Evolutionary conservation across 306 rosid species (phyloP), one percentile per base, ranked within the genome.

Genomic region (Pterocarpus santalinus): DNA sequence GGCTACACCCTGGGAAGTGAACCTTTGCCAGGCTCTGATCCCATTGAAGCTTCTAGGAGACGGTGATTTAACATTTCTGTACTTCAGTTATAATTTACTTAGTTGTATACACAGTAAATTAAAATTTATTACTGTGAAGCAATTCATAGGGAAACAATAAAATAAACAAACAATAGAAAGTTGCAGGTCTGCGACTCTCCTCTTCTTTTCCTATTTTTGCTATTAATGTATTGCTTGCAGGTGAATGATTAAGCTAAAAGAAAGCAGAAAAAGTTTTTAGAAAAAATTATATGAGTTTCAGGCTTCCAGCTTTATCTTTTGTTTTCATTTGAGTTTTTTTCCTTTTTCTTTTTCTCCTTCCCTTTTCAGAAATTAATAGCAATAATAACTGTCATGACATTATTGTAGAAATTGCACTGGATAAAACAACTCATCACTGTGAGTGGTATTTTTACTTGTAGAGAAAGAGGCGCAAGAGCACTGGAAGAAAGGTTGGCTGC

Each of bases 401-500:
- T 67, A 15, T 39, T 46, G 55, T 72, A 57, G 16, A 7, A 30
- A 51, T 51, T 32, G 71, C 51, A 69, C 34, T 33, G 56, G 22
- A 49, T 81, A 60, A 71, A 78, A 73, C 68, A 72, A 53, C 75
- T 68, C 5, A 52, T 17, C 17, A 47, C 43, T 84, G 78, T 82
- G 36, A 81, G 64, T 60, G 57, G 3, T 81, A 35, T 55, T 35
- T 62, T 69, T 73, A 66, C 65, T 78, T 86, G 88, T 84, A 95
- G 98, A 63, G 99, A 91, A 86, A 88, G 97, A 84, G 98, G 98
- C 60, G 99, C 97, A 60, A 87, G 99, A 73, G 99, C 97, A 33
- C 90, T 95, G 60, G 99, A 95, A 86, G 99, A 95, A 81, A 91
- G 98, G 81, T 62, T 92, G 79, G 97, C 94, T n/a, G 81, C 95